Conservation (phyloP, 2,329 filamentous ascomycete species). For the Anthostomella pinea region DNA sequence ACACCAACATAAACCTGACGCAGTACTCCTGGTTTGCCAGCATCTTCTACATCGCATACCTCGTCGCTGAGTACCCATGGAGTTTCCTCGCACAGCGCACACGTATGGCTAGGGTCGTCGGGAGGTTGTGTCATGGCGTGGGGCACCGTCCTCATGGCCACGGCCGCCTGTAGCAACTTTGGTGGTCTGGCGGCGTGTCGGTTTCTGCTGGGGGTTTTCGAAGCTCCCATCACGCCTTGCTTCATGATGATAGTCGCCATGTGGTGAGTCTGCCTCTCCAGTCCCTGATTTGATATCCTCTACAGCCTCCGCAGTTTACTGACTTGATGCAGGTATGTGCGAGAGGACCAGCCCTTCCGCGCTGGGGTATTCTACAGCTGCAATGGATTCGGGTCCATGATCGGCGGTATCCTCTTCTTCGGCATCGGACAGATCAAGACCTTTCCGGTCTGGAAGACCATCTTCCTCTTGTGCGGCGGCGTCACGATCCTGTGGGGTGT, state of each 20-base stretch:
- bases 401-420: constrained; percentile 35
- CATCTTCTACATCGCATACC: constrained; percentile 51
- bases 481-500: constrained; percentile 41
- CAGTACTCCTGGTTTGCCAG: constrained; percentile 55
- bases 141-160: constrained; percentile 22
- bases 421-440: constrained; percentile 39
- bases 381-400: constrained; percentile 38
- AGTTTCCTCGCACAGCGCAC: constrained; percentile 34
- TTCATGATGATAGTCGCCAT: constrained; percentile 50
- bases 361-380: constrained; percentile 43
- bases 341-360: constrained; percentile 44
- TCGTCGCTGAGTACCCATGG: constrained; percentile 31
- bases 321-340: constrained; percentile 35
- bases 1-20: constrained; percentile 43
- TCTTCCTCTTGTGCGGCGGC: constrained; percentile 44
- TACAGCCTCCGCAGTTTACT: not conserved
- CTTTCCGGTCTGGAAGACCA: constrained; percentile 42
- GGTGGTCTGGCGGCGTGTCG: constrained; percentile 25
- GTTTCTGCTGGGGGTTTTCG: constrained; percentile 45
- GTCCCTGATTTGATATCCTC: not conserved
- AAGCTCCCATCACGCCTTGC: constrained; percentile 45
- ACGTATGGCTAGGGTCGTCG: constrained; percentile 34
- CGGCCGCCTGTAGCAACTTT: constrained; percentile 5
- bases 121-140: constrained; percentile 32
- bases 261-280: constrained; percentile 28